phyloP scores from a whole-genome alignment of 768 basidiomycete genomes.

The Glaciozyma antarctica region DNA sequence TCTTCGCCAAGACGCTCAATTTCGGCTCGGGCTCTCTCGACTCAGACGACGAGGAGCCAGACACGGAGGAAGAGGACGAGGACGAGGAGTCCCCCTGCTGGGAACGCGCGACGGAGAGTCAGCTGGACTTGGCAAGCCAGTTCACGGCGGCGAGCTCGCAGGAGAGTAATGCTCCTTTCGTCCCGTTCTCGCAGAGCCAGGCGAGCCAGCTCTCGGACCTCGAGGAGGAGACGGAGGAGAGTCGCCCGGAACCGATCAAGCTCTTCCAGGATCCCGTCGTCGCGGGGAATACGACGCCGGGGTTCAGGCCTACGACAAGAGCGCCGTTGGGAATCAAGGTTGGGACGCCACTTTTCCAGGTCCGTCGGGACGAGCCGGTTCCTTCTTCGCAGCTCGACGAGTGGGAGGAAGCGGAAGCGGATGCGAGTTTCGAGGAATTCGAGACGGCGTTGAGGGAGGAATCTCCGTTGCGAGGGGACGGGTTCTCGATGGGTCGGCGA shows the following conservation, averaged over 20 bases:
- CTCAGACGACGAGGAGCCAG: slow-evolving; percentile 28
- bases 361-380: neutral
- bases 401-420: slow-evolving; percentile 4
- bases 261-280: slow-evolving; percentile 17
- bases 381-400: slow-evolving; percentile 25
- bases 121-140: neutral
- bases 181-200: neutral
- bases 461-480: slow-evolving; percentile 45
- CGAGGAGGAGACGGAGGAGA: slow-evolving; percentile 9
- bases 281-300: neutral
- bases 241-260: slow-evolving; percentile 7
- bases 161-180: neutral
- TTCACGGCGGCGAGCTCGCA: neutral
- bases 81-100: slow-evolving; percentile 3
- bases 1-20: slow-evolving; percentile 62
- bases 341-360: neutral
- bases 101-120: neutral
- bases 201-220: neutral
- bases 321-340: slow-evolving; percentile 23
- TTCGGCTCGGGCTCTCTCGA: slow-evolving; percentile 26
- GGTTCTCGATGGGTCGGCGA: slow-evolving; percentile 37
- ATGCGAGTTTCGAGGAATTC: slow-evolving; percentile 7
- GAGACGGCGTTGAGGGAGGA: slow-evolving; percentile 8
- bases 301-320: slow-evolving; percentile 19
- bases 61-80: slow-evolving; percentile 20